Conservation (phyloP, 1,284 basidiomycete species). For the Laetiporus sulphureus region DNA sequence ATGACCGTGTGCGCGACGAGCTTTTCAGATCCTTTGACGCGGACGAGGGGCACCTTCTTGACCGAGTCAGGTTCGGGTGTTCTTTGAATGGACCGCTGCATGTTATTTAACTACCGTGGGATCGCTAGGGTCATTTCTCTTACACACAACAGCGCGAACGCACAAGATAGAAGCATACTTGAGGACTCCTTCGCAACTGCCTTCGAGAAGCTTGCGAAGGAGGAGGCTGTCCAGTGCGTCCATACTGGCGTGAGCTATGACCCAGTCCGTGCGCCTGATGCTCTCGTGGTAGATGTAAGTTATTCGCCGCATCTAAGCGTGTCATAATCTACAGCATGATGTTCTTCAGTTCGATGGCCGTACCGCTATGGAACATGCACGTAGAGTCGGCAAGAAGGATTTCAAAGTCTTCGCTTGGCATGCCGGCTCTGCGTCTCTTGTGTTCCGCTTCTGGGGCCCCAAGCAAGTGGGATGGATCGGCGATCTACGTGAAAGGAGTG, state of each 20-base stretch:
- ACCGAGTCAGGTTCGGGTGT: constrained; percentile 8
- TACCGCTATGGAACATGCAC: constrained; percentile 7
- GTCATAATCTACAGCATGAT: too few species aligned
- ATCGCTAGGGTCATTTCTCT: constrained; percentile 5
- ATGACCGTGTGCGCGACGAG: constrained; percentile 14
- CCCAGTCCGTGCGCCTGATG: constrained; percentile 5
- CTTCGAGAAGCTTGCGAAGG: constrained; percentile 7
- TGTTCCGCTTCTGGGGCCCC: constrained; percentile 13
- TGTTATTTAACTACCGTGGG: neutral
- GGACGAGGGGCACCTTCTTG: constrained; percentile 8
- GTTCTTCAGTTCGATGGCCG: constrained; percentile 5
- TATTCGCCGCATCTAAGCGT: neutral
- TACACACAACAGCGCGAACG: neutral
- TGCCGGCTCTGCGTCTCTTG: constrained; percentile 8
- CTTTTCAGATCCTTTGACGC: constrained; percentile 13
- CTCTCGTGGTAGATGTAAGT: constrained; percentile 12
- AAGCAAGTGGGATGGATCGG: constrained; percentile 12
- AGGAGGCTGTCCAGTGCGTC: constrained; percentile 5
- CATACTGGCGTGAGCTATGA: constrained; percentile 5
- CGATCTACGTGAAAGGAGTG: constrained; percentile 9
- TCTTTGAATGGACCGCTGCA: neutral
- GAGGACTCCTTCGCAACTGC: constrained; percentile 4
- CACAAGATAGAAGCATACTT: neutral
- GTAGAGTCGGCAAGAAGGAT: too few species aligned
- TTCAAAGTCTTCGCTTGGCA: constrained; percentile 15